phyloP scores from a whole-genome alignment of 352 stramenopile genomes.

The Blastocystis sp. region DNA sequence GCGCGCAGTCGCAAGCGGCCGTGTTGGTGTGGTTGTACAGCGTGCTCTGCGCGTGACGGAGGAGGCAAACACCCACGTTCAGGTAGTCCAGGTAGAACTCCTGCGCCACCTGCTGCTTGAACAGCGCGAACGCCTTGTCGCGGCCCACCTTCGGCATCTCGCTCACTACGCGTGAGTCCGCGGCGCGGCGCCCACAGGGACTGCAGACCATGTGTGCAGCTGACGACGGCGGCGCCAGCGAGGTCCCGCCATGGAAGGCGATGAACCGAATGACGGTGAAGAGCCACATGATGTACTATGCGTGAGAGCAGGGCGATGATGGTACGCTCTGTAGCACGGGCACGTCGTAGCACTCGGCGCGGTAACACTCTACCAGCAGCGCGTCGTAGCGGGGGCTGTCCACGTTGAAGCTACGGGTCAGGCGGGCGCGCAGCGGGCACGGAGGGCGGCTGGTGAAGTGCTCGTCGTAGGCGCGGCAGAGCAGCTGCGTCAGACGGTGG shows the following conservation, averaged over 20 bases:
- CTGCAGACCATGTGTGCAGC: neutral
- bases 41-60: neutral
- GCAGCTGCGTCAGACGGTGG: constrained; percentile 2
- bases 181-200: neutral
- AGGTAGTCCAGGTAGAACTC: constrained; percentile 31
- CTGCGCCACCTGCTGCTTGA: neutral
- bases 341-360: neutral
- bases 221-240: neutral
- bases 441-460: neutral
- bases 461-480: neutral
- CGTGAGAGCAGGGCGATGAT: neutral
- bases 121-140: constrained; percentile 9
- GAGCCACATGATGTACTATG: constrained; percentile 56
- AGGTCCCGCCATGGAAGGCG: neutral
- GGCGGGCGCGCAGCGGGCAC: neutral
- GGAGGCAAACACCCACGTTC: neutral
- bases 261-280: constrained; percentile 22
- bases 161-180: neutral
- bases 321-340: neutral
- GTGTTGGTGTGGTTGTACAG: constrained; percentile 38
- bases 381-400: neutral
- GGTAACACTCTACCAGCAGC: neutral
- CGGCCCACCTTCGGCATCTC: neutral
- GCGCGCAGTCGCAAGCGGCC: neutral
- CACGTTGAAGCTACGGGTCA: constrained; percentile 4